These are phyloP conservation scores for Nicotiana paniculata DNA, from an alignment of 257 asterid species.

Conservation along the genomic window DNA sequence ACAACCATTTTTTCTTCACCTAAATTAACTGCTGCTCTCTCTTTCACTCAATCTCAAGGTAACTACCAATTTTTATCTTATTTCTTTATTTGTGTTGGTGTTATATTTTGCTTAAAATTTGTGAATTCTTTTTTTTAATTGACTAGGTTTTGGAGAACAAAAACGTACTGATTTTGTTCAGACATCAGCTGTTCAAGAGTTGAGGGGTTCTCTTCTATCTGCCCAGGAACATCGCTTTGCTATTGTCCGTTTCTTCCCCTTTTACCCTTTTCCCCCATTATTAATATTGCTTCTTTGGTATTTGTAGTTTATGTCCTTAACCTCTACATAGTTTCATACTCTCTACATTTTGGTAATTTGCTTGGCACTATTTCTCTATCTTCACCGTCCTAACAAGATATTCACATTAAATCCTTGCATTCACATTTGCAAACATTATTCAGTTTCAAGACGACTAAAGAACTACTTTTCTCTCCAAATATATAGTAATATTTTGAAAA, in stretches of 20 bases:
- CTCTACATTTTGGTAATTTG: background rate
- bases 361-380: background rate
- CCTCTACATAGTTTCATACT: background rate
- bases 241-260: constrained; percentile 38
- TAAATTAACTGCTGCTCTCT: background rate
- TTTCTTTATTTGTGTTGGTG: background rate
- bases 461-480: no score
- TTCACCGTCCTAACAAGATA: background rate
- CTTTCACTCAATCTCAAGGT: constrained; percentile 14
- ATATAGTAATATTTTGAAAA: no score
- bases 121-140: background rate
- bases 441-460: background rate
- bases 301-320: no score
- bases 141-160: constrained; percentile 32
- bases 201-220: constrained; percentile 57
- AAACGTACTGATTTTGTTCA: constrained; percentile 20
- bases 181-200: constrained; percentile 58
- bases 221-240: constrained; percentile 74
- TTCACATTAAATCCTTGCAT: no score
- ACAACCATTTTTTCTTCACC: background rate
- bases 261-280: background rate
- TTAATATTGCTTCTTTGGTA: background rate
- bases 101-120: background rate
- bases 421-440: no score
- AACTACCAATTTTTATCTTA: background rate